Evolutionary conservation across 176 grass and related monocot species (phyloP), one percentile per base, ranked within the genome.

Genomic region (Pharus latifolius): DNA sequence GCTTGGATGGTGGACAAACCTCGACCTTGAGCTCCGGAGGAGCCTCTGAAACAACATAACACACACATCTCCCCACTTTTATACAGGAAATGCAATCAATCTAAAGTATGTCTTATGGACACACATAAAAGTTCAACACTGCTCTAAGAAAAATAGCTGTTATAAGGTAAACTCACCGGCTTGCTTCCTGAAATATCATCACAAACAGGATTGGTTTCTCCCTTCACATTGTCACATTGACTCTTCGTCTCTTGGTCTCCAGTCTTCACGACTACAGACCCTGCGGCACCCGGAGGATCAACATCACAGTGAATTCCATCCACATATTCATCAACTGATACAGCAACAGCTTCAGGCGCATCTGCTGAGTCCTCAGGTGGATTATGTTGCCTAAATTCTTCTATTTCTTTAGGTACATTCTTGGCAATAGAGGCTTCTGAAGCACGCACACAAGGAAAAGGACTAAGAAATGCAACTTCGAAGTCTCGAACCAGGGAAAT

Each of bases 1-100:
- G 49, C 82, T 85, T 26, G 60, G 53, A 15, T 81, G 79, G 25
- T 81, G 65, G 48, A 86, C 79, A 48, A 99, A 75, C 79, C 61
- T 93, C 24, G 83, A 79, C 57, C 65, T 84, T 10, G 65, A 34
- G 57, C 75, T 88, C 41, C 62, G 75, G 26, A 28, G 16, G 73
- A 81, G 43, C 44, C 24, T 79, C 89, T 98, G 77, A 60, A 91
- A 81, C 31, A 74, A 3, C 75, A 12, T 80, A 15, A 0, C 30
- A 32, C 10, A 40, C 14, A 75, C 3, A 71, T 42, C 29, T 37
- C 19, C 16, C 40, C 3, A 61, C 15, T 50, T 70, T 18, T 30
- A 30, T 13, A 6, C 5, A 23, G 3, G 1, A 57, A 53, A 40
- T 30, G 13, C 26, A 31, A 22, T 18, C 12, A 7, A 61, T 29